Evolutionary conservation across 2,329 filamentous ascomycete genomes (phyloP), one percentile per base, ranked within the genome.

Genomic region (Cladosporium sp.): DNA sequence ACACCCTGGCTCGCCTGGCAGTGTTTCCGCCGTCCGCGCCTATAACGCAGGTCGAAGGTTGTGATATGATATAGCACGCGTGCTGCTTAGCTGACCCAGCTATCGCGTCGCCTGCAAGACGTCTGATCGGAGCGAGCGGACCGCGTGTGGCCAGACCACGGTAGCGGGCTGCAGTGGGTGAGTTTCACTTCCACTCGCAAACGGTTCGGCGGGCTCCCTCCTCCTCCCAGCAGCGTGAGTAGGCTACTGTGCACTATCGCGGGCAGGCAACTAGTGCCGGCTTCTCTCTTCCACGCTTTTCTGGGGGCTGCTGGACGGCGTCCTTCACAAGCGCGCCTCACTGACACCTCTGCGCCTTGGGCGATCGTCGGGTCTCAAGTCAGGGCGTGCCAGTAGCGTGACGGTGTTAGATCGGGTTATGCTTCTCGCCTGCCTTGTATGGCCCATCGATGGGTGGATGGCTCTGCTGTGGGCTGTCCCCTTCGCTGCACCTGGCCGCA

Each of bases 101-200:
- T n/a, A 53, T 34, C 46, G 58, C 32, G 28, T 34, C 57, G 39
- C 58, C 58, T 53, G 43, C 46, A n/a, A 34, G 13, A 26, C 26
- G 58, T 39, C 58, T 53, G 43, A 25, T n/a, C 58, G 58, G 58
- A 61, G 58, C 46, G 13, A 28, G 10, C 58, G 58, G 58, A 36
- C 58, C 58, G 58, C 58, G 10, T 53, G 43, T 61, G 30, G 58
- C 58, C 54, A 57, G 54, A 32, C 21, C 30, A 23, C 13, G 54
- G 21, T 18, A n/a, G 32, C 23, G 54, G 25, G 36, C n/a, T n/a
- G n/a, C n/a, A n/a, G n/a, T n/a, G n/a, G n/a, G n/a, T 14, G 23
- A 36, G 58, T 53, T 26, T 48, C 58, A 61, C 58, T 53, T 26
- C 32, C 58, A 61, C 58, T 61, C 18, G 58, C 58, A 61, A 61